Evolutionary conservation across 2,329 filamentous ascomycete genomes (phyloP).

Genomic region (Colletotrichum sp.): DNA sequence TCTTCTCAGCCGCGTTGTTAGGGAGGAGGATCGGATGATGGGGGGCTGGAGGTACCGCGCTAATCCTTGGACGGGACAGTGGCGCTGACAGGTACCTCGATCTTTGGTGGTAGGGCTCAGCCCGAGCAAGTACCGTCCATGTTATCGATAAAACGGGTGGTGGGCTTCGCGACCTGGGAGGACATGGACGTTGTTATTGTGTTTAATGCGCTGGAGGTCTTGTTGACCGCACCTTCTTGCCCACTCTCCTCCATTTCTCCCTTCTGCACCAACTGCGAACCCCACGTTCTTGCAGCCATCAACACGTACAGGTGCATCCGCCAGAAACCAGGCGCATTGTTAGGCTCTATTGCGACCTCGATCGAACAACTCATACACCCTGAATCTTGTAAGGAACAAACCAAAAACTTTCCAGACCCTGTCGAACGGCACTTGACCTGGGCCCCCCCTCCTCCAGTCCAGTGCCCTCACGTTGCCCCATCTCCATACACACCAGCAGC

Average conservation of each 20-base stretch:
- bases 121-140: neutral
- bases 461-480: neutral
- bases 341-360: conserved; percentile 22
- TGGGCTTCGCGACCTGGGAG: conserved; percentile 2
- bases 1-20: conserved; percentile 19
- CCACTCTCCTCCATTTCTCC: conserved; percentile 26
- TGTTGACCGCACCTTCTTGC: conserved; percentile 27
- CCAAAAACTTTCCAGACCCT: neutral
- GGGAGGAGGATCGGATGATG: neutral
- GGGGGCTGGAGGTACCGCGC: conserved; percentile 9
- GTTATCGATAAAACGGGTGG: conserved; percentile 1
- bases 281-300: conserved; percentile 38
- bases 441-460: neutral
- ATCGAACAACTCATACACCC: conserved; percentile 24
- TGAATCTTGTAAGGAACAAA: conserved; percentile 13
- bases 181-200: conserved; percentile 20
- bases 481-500: conserved; percentile 5
- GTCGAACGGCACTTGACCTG: conserved; percentile 15
- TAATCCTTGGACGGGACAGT: neutral
- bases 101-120: neutral
- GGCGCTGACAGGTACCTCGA: conserved; percentile 4
- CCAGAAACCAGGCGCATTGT: conserved; percentile 23
- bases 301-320: conserved; percentile 27
- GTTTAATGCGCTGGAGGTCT: conserved; percentile 18
- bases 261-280: conserved; percentile 37